Conservation (phyloP, 2,329 filamentous ascomycete species). For the Colletotrichum phormii region DNA sequence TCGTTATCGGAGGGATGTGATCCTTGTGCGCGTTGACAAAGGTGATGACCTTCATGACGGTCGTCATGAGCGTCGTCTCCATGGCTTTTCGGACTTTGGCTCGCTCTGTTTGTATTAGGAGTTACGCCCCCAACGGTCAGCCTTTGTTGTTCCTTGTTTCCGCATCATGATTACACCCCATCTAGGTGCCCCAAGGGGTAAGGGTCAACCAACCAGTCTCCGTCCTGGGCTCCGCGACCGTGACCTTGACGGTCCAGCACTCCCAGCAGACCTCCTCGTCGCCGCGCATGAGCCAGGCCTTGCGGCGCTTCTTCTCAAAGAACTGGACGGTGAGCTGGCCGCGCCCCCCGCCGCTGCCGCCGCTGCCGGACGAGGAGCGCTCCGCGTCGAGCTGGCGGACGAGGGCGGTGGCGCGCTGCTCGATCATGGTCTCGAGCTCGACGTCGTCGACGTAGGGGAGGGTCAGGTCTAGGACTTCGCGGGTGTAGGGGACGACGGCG, state of each 20-base stretch:
- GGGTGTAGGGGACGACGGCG: slow-evolving; percentile 81
- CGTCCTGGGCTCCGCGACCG: slow-evolving; percentile 88
- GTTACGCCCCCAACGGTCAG: neutral
- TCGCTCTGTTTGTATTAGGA: slow-evolving; percentile 68
- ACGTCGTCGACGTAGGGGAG: slow-evolving; percentile 90
- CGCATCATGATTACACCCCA: too few species aligned
- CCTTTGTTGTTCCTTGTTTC: neutral
- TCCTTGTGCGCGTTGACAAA: slow-evolving; percentile 91
- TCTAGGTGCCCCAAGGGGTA: too few species aligned
- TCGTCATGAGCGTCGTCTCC: slow-evolving; percentile 88
- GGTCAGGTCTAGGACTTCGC: slow-evolving; percentile 90
- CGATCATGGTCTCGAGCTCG: slow-evolving; percentile 93
- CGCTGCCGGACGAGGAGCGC: slow-evolving; percentile 49
- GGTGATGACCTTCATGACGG: slow-evolving; percentile 89
- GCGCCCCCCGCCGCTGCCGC: slow-evolving; percentile 67
- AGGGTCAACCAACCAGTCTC: slow-evolving; percentile 77
- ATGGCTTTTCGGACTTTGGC: slow-evolving; percentile 90
- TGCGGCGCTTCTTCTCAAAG: slow-evolving; percentile 90
- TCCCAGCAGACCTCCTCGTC: slow-evolving; percentile 99
- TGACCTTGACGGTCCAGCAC: slow-evolving; percentile 92
- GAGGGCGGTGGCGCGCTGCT: slow-evolving; percentile 83
- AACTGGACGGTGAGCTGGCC: slow-evolving; percentile 90
- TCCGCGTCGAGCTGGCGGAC: slow-evolving; percentile 80
- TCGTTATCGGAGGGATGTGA: slow-evolving; percentile 97
- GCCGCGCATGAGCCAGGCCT: slow-evolving; percentile 80